Evolutionary conservation across 75 land plant species (phyloP).

Genomic region (Picea glauca): DNA sequence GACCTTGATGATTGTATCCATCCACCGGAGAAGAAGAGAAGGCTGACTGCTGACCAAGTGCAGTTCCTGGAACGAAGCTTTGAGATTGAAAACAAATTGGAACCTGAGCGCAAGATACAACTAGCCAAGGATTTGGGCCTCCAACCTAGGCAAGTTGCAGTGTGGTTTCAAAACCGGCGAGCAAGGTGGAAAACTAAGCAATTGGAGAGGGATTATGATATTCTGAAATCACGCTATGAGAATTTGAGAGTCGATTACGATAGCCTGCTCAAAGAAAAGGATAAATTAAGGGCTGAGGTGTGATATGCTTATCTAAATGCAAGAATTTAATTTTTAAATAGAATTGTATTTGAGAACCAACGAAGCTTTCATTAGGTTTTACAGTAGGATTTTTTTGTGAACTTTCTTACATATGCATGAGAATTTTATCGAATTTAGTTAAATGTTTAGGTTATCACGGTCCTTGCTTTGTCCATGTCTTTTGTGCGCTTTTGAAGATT

Average conservation of each 20-base stretch:
- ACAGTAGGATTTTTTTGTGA: not conserved
- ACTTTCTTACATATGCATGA: not conserved
- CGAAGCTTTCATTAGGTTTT: not conserved
- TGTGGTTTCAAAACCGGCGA: constrained; percentile 75
- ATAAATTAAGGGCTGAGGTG: constrained; percentile 52
- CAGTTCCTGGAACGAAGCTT: constrained; percentile 60
- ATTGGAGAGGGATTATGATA: constrained; percentile 59
- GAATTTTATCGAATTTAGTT: too few relatives aligned
- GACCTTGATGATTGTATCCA: constrained; percentile 40
- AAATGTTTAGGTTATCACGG: too few relatives aligned
- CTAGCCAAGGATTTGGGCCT: constrained; percentile 67
- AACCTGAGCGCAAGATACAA: constrained; percentile 65
- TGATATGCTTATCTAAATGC: not conserved
- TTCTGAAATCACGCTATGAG: constrained; percentile 35
- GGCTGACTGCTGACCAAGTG: constrained; percentile 56
- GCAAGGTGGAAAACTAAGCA: constrained; percentile 68
- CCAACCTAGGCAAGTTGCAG: constrained; percentile 72
- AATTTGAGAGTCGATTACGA: constrained; percentile 43
- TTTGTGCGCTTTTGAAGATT: too few relatives aligned
- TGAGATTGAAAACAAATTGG: constrained; percentile 66
- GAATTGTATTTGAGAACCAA: not conserved
- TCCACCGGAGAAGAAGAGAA: constrained; percentile 59
- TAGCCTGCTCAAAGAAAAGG: constrained; percentile 36
- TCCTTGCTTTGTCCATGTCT: too few relatives aligned
- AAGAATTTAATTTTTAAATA: not conserved